phyloP scores from a whole-genome alignment of 306 rosid genomes.

The Nissolia schottii region DNA sequence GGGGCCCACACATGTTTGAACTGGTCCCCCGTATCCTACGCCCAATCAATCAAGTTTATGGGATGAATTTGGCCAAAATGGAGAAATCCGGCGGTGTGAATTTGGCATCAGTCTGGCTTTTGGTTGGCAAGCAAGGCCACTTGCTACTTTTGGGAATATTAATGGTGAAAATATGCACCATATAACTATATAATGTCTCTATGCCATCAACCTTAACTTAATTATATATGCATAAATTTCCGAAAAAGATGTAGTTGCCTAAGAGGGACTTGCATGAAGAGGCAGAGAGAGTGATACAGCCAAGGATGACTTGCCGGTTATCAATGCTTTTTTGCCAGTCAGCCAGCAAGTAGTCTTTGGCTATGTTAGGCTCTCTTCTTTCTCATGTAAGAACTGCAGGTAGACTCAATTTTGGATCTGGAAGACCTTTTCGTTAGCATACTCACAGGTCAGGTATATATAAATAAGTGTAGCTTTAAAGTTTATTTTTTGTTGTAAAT shows the following conservation, averaged over 20 bases:
- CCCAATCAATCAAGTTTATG: slow-evolving; percentile 26
- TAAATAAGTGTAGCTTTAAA: not conserved
- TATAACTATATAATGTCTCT: not conserved
- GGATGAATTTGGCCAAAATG: not conserved
- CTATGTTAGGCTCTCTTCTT: slow-evolving; percentile 39
- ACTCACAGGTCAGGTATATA: not conserved
- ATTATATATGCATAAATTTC: not conserved
- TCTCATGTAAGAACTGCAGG: slow-evolving; percentile 20
- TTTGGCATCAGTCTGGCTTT: slow-evolving; percentile 17
- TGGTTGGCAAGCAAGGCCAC: slow-evolving; percentile 29
- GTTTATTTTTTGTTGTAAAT: not conserved
- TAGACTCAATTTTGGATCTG: not conserved
- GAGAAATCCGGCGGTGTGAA: slow-evolving; percentile 19
- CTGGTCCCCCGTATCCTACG: slow-evolving; percentile 33
- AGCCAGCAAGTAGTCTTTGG: slow-evolving; percentile 45
- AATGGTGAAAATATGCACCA: slow-evolving; percentile 17
- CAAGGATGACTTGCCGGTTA: slow-evolving; percentile 58
- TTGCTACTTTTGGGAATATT: slow-evolving; percentile 25
- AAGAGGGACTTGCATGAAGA: slow-evolving; percentile 39
- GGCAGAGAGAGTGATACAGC: slow-evolving; percentile 36
- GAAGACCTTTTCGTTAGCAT: not conserved
- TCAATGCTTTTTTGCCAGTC: too few species aligned
- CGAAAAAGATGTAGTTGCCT: not conserved
- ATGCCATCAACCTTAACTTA: not conserved
- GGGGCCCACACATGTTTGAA: slow-evolving; percentile 4